A percentile compares a stretch with the other conserved stretches of the same genome.
phyloP scores from a whole-genome alignment of 331 rosid species.

The Phaseolus coccineus region DNA sequence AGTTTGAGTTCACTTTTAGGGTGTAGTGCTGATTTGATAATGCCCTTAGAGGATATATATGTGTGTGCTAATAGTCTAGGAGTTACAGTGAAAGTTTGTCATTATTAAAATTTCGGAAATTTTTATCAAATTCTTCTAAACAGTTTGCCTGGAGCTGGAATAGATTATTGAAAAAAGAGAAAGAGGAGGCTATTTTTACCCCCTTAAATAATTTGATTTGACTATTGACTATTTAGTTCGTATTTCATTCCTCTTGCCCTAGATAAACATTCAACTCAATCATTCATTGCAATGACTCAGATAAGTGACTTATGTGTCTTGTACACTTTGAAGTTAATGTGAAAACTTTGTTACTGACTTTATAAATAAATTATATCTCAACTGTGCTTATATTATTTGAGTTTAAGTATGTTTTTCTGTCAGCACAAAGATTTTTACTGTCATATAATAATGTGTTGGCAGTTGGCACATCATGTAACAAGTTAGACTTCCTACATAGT shows the following conservation, averaged over 20 bases:
- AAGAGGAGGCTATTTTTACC: background rate
- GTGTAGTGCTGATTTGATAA: background rate
- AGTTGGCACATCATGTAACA: background rate
- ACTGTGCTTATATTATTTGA: background rate
- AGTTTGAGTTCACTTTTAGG: constrained; percentile 12
- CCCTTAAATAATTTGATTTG: background rate
- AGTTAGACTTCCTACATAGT: background rate
- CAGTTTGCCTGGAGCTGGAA: background rate
- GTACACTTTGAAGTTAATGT: background rate
- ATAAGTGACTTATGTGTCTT: background rate
- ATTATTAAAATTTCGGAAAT: background rate
- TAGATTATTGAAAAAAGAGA: constrained; percentile 8
- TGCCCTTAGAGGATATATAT: constrained; percentile 1
- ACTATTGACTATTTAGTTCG: background rate
- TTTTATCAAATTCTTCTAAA: background rate
- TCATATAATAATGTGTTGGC: background rate
- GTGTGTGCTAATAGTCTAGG: background rate
- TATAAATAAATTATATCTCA: background rate
- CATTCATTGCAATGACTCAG: background rate
- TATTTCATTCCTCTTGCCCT: background rate
- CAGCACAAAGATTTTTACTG: background rate
- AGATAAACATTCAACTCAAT: background rate
- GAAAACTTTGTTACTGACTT: background rate
- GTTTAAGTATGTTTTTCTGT: background rate
- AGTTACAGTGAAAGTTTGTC: background rate